phyloP scores from a whole-genome alignment of 139 green algal genomes.

The Trebouxia sp. region DNA sequence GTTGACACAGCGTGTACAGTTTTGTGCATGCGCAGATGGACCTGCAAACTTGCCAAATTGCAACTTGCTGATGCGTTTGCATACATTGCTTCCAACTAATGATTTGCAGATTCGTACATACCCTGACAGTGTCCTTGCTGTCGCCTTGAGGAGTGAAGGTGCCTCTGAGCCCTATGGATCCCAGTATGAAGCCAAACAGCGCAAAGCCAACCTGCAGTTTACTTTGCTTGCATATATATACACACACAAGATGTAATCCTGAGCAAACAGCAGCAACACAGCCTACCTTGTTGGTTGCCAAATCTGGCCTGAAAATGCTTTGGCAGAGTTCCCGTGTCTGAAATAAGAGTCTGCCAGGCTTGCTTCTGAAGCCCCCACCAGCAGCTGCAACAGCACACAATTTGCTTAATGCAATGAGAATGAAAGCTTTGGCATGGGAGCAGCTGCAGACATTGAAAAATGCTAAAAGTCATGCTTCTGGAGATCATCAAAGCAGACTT shows the following conservation, averaged over 20 bases:
- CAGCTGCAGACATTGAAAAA: background rate
- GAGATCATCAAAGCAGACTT: too few relatives aligned
- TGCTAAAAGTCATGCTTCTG: background rate
- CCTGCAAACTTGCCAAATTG: too few relatives aligned
- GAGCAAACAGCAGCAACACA: too few relatives aligned
- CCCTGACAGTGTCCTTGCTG: constrained; percentile 50
- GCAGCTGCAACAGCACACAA: constrained; percentile 56
- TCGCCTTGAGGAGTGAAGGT: constrained; percentile 46
- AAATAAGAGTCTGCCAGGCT: constrained; percentile 68
- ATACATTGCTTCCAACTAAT: background rate
- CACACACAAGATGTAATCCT: background rate
- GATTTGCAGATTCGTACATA: background rate
- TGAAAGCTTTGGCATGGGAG: too few relatives aligned
- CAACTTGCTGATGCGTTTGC: background rate
- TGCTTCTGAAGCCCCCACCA: constrained; percentile 68
- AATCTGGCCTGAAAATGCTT: constrained; percentile 65
- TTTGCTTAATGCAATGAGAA: too few relatives aligned
- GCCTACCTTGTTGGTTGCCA: constrained; percentile 80
- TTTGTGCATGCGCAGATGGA: too few relatives aligned
- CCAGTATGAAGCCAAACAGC: constrained; percentile 56
- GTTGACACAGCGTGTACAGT: too few relatives aligned
- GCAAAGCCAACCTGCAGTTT: constrained; percentile 43
- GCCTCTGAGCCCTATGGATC: constrained; percentile 55
- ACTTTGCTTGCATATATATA: background rate
- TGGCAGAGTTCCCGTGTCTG: constrained; percentile 69